These are phyloP conservation scores for Euphorbia lathyris DNA, from an alignment of 345 rosid species.

Conservation along the genomic window DNA sequence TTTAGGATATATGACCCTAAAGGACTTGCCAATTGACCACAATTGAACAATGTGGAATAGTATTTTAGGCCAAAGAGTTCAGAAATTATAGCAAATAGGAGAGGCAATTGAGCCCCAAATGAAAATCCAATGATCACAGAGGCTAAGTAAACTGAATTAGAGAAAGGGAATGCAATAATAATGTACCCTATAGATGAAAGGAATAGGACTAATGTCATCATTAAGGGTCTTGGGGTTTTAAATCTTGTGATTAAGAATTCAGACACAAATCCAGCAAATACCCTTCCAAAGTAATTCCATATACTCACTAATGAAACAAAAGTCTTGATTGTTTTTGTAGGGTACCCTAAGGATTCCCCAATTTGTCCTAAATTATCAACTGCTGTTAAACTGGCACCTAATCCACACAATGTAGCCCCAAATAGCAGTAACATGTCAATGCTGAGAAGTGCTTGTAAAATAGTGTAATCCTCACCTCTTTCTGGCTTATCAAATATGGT, in stretches of 20 bases:
- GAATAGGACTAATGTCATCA: conserved; percentile 69
- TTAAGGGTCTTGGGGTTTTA: conserved; percentile 64
- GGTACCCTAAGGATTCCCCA: conserved; percentile 85
- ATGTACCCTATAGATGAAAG: conserved; percentile 59
- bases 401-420: conserved; percentile 63
- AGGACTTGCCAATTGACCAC: conserved; percentile 87
- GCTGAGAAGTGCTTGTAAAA: conserved; percentile 75
- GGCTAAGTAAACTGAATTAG: conserved; percentile 67
- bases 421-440: conserved; percentile 67
- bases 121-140: conserved; percentile 77
- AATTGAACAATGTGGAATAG: conserved; percentile 89
- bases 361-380: conserved; percentile 89
- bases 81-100: conserved; percentile 73
- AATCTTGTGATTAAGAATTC: conserved; percentile 52
- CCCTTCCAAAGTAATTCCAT: conserved; percentile 89
- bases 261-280: conserved; percentile 78
- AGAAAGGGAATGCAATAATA: conserved; percentile 63
- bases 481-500: conserved; percentile 51
- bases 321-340: conserved; percentile 48
- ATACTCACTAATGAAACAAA: conserved; percentile 85
- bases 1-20: conserved; percentile 76
- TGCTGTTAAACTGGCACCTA: conserved; percentile 77
- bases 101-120: conserved; percentile 72
- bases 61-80: conserved; percentile 89
- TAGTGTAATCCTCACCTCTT: conserved; percentile 90